Percentiles rank a stretch among this genome's conserved stretches.
Conservation (phyloP, 441 rosid genomes). For the Pelargonium australe region DNA sequence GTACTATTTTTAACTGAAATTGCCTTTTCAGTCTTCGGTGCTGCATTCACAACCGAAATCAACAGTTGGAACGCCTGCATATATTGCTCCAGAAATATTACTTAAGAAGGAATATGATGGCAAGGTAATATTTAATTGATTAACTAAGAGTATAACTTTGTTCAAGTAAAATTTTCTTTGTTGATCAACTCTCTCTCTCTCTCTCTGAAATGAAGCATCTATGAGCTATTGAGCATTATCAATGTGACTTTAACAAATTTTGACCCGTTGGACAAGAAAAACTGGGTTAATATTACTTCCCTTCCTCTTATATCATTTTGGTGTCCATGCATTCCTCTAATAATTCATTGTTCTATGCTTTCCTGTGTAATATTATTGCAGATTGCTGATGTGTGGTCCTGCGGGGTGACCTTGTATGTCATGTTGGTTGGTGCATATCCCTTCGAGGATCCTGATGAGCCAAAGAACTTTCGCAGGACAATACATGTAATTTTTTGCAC, state of each 20-base stretch:
- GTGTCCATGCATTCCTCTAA: neutral
- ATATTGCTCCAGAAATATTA: constrained; percentile 94
- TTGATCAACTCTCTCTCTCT: no score
- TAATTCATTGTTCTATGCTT: constrained; percentile 5
- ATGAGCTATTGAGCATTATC: no score
- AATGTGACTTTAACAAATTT: no score
- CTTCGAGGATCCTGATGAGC: constrained; percentile 94
- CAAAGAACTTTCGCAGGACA: constrained; percentile 86
- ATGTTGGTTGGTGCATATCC: constrained; percentile 99
- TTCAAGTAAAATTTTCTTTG: no score
- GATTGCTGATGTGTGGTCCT: constrained; percentile 99
- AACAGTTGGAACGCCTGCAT: constrained; percentile 97
- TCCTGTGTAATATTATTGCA: constrained; percentile 26
- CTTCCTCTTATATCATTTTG: neutral
- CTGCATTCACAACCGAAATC: constrained; percentile 96
- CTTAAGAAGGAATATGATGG: constrained; percentile 96
- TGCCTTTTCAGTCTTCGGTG: constrained; percentile 65
- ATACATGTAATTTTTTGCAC: constrained; percentile 49
- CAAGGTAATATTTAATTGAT: constrained; percentile 45
- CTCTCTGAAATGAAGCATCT: no score
- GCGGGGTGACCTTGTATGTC: constrained; percentile 91
- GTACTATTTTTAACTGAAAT: constrained; percentile 5
- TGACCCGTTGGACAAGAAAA: no score
- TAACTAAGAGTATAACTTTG: no score
- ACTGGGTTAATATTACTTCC: neutral